Evolutionary conservation across 108 stramenopile genomes (phyloP), one percentile per base, ranked within the genome.

Genomic region (Nitzschia inconspicua): DNA sequence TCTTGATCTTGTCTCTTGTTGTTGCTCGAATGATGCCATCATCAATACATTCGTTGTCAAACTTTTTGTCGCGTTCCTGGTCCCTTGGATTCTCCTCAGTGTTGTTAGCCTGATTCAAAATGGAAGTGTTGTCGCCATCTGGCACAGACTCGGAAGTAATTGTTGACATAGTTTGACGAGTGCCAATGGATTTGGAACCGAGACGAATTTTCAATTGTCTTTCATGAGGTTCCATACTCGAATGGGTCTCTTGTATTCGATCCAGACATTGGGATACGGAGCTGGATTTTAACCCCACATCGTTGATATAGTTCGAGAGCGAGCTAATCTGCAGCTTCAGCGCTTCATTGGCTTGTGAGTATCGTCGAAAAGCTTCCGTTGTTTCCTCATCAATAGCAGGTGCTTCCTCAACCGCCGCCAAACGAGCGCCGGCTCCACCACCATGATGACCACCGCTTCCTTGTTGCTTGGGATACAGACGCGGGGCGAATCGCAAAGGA

Each of bases 11-110:
- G 59, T 81, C 79, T 44, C 57, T 53, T 18, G 56, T 56, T 24
- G 72, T 73, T 36, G 78, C 78, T 29, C 75, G 70, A 46, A 80
- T 72, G 34, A 80, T 73, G 30, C 73, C 71, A 28, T 69, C 68
- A 14, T 13, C 28, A 4, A 41, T 24, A 3, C 27, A 10, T 14
- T 53, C 57, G 23, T 36, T 22, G 20, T 11, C 37, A 37, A 19
- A 18, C 7, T 7, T 1, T 39, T 39, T 23, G 22, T 22, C 37
- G 19, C 8, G n/a, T n/a, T n/a, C 36, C 34, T 8, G 44, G 9
- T 14, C 34, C 22, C 19, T 8, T 9, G 37, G 37, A 0, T 18
- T 24, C 32, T 53, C 51, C 2, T 53, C 31, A 14, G 30, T 13
- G 36, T 10, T 8, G 10, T 37, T 37, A 13, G 36, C 13, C 36